phyloP scores from a whole-genome alignment of 495 filamentous ascomycete species.

The Xylaria grammica region DNA sequence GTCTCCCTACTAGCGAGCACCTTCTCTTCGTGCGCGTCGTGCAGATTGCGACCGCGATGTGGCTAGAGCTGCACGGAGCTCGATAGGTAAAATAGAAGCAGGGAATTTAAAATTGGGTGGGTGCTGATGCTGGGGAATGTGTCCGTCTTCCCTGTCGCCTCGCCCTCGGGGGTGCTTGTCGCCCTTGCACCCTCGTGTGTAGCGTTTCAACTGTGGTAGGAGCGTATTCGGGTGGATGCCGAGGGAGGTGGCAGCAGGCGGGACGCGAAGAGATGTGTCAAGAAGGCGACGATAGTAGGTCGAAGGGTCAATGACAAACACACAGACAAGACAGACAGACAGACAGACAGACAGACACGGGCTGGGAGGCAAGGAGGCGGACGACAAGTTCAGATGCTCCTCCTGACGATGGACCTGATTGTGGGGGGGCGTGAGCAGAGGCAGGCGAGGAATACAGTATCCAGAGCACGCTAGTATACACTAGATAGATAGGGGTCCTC shows the following conservation, averaged over 20 bases:
- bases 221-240: neutral
- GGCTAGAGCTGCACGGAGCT: too few relatives aligned
- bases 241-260: neutral
- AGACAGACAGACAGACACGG: too few relatives aligned
- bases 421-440: conserved; percentile 1
- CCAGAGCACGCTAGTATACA: too few relatives aligned
- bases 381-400: conserved; percentile 6
- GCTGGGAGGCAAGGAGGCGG: too few relatives aligned
- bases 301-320: neutral
- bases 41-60: neutral
- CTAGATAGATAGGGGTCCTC: too few relatives aligned
- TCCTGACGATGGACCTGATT: neutral
- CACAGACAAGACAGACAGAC: neutral
- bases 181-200: neutral
- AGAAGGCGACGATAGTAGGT: conserved; percentile 5
- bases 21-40: neutral
- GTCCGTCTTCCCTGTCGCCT: conserved; percentile 17
- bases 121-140: conserved; percentile 14
- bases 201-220: conserved; percentile 1
- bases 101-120: conserved; percentile 21
- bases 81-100: conserved; percentile 7
- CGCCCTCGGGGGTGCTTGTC: neutral
- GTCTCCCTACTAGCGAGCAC: neutral
- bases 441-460: too few relatives aligned
- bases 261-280: conserved; percentile 1